Conservation (phyloP, 208 protist species). For the Willaertia magna region DNA sequence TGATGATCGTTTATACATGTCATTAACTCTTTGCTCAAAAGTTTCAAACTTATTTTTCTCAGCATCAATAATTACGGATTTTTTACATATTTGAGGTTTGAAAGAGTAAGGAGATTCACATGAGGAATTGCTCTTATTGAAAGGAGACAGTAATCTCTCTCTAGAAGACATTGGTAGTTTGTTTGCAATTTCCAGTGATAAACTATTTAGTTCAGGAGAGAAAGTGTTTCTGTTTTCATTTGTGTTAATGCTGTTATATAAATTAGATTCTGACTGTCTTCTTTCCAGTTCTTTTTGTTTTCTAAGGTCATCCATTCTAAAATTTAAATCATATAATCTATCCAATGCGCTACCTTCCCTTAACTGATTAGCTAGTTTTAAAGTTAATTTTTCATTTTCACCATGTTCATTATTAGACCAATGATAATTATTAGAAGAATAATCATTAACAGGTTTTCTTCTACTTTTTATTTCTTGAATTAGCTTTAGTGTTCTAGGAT, state of each 20-base stretch:
- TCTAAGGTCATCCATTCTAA: not conserved
- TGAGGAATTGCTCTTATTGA: not conserved
- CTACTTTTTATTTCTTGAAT: not conserved
- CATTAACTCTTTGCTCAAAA: not conserved
- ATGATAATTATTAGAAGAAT: no score
- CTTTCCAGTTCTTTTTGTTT: not conserved
- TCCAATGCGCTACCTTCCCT: not conserved
- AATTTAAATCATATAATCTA: not conserved
- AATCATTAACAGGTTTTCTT: not conserved
- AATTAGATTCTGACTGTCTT: not conserved
- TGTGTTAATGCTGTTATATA: not conserved
- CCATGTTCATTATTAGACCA: no score
- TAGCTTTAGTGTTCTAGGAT: not conserved
- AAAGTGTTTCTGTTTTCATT: not conserved
- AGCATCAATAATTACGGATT: not conserved
- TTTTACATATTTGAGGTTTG: not conserved
- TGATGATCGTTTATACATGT: not conserved
- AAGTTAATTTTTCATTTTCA: no score
- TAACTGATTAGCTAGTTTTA: not conserved
- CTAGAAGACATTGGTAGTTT: not conserved
- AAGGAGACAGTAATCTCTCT: not conserved
- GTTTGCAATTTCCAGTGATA: not conserved
- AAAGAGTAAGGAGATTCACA: not conserved
- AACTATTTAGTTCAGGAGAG: not conserved
- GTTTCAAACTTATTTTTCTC: not conserved